A percentile compares a stretch with the other conserved stretches of the same genome.
phyloP scores from a whole-genome alignment of 2,329 filamentous ascomycete species.

The Fusarium setosum region DNA sequence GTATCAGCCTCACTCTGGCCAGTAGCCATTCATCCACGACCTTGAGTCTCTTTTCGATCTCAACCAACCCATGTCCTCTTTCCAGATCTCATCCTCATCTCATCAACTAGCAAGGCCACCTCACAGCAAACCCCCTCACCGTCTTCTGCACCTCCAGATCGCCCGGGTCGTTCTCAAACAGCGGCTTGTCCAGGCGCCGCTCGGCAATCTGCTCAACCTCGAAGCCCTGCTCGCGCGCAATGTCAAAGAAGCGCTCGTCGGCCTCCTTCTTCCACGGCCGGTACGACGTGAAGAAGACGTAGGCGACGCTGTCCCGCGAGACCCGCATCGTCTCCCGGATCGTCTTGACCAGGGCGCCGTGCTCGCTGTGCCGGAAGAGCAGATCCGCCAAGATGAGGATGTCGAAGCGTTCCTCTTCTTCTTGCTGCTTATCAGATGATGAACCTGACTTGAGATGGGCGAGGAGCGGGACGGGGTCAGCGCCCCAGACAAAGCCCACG shows the following conservation, averaged over 20 bases:
- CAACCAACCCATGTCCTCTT: neutral
- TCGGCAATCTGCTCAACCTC: conserved; percentile 84
- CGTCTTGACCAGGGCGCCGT: conserved; percentile 79
- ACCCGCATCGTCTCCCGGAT: conserved; percentile 74
- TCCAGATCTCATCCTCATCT: conserved; percentile 3
- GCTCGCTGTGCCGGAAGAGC: conserved; percentile 91
- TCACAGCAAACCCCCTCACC: conserved; percentile 81
- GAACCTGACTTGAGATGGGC: conserved; percentile 60
- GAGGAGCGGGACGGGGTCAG: conserved; percentile 67
- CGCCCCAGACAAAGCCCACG: conserved; percentile 88
- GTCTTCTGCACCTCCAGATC: conserved; percentile 85
- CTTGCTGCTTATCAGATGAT: neutral
- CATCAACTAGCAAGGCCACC: conserved; percentile 65
- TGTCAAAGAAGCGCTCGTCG: conserved; percentile 87
- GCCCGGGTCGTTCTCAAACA: conserved; percentile 91
- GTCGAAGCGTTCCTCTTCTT: conserved; percentile 69
- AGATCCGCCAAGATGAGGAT: conserved; percentile 88
- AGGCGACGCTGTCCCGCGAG: conserved; percentile 68
- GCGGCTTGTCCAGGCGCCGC: conserved; percentile 82
- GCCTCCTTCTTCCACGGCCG: conserved; percentile 89
- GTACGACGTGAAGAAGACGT: conserved; percentile 96
- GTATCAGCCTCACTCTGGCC: conserved; percentile 7
- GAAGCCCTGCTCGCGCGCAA: conserved; percentile 78
- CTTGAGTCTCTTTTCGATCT: too few relatives aligned
- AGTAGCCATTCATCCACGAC: neutral